Conservation (phyloP, 768 basidiomycete species). For the Lentinula lateritia region DNA sequence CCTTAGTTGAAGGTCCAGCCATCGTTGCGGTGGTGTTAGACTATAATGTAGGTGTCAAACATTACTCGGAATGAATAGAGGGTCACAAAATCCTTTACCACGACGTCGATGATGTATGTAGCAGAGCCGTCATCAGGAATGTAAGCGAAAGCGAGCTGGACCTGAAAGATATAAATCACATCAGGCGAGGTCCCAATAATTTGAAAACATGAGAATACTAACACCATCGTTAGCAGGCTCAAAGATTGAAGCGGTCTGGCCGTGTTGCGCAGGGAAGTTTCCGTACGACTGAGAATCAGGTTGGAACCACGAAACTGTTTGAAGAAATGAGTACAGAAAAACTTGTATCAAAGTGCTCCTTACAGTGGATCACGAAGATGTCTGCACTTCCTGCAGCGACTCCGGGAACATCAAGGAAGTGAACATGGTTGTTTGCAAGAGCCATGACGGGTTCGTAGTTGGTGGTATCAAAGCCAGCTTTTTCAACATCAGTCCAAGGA, state of each 20-base stretch:
- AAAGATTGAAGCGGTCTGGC: constrained; percentile 70
- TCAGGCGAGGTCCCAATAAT: too few species aligned
- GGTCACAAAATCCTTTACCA: constrained; percentile 28
- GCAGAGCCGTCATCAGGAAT: constrained; percentile 68
- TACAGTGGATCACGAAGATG: constrained; percentile 88
- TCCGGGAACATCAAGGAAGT: constrained; percentile 72
- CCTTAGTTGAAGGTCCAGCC: constrained; percentile 55
- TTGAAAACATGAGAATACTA: constrained; percentile 17
- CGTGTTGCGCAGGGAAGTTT: constrained; percentile 63
- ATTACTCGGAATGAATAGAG: not conserved
- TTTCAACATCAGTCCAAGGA: constrained; percentile 59
- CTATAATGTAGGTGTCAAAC: constrained; percentile 22
- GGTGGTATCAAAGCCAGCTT: constrained; percentile 45
- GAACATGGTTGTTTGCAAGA: constrained; percentile 81
- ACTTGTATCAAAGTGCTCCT: constrained; percentile 19
- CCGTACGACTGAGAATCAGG: constrained; percentile 60
- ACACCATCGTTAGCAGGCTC: constrained; percentile 35
- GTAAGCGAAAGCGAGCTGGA: constrained; percentile 73
- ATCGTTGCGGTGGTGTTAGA: constrained; percentile 61
- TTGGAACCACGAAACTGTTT: constrained; percentile 73
- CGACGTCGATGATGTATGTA: constrained; percentile 72
- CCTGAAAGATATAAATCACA: constrained; percentile 23
- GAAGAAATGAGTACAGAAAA: not conserved
- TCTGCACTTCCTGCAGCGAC: constrained; percentile 62
- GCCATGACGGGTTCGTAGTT: constrained; percentile 73